Evolutionary conservation across 2,329 filamentous ascomycete genomes (phyloP), one percentile per base, ranked within the genome.

Genomic region (Pyricularia pennisetigena): DNA sequence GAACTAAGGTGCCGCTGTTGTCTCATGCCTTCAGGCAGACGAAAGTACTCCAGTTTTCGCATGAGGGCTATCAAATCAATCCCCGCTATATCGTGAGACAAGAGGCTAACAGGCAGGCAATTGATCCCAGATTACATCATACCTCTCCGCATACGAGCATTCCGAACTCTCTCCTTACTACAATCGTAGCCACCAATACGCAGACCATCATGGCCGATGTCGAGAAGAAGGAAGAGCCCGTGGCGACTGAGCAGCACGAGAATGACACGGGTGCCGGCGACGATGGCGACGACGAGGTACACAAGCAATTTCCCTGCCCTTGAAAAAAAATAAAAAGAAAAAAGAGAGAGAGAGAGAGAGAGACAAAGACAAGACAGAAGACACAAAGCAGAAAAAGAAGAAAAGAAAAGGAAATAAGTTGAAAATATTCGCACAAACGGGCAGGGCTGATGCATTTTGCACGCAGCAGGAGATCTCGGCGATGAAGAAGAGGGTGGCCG

Each of bases 401-500:
- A 1, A 20, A 62, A 28, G 29, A 62, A 62, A 62, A 61, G 57
- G 28, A 26, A 26, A 14, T 12, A 61, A 61, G 23, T 26, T 59
- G 23, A 12, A 20, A 26, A 16, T 4, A 29, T 28, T 30, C 23
- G n/a, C 7, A 23, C 65, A 49, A 66, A 26, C 16, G 65, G 65
- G 41, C 26, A 14, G 65, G 41, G 65, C 65, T 66, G 35, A 66
- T 66, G 41, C 59, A 62, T 26, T 12, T 30, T 66, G 26, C 20
- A n/a, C 35, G 65, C 72, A 88, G 85, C 85, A 94, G 84, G 92
- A 95, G 79, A 94, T 95, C 75, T 88, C 88, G 70, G 91, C 90
- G 69, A 95, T 95, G 92, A 95, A 94, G 84, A 86, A 86, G 74
- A 86, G 91, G 73, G 91, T 95, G 71, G 91, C 90, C 71, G 92